phyloP scores from a whole-genome alignment of 352 stramenopile species.

The Phytophthora meadii region DNA sequence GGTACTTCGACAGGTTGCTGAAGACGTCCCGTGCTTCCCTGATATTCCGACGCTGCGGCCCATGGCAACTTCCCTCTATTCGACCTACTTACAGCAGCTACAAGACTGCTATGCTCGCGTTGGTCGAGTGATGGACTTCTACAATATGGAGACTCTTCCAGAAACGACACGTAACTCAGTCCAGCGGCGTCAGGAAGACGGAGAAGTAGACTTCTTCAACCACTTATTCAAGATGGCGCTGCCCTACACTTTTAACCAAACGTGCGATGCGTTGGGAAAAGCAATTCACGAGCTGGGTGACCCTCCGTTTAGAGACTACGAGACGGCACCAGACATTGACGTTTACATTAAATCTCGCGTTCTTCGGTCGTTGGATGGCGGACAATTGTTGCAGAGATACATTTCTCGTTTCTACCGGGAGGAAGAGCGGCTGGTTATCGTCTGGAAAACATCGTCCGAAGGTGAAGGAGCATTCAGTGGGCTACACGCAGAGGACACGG shows the following conservation, averaged over 20 bases:
- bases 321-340: slow-evolving; percentile 19
- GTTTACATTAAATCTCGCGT: slow-evolving; percentile 38
- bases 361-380: slow-evolving; percentile 3
- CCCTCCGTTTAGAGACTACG: background rate
- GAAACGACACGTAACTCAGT: slow-evolving; percentile 13
- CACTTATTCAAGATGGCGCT: slow-evolving; percentile 24
- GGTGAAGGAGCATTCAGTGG: slow-evolving; percentile 32
- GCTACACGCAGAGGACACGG: slow-evolving; percentile 32
- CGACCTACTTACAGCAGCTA: background rate
- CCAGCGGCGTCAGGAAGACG: slow-evolving; percentile 4
- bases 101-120: background rate
- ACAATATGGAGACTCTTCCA: background rate
- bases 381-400: slow-evolving; percentile 14
- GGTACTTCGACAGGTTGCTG: background rate
- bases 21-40: background rate
- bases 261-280: slow-evolving; percentile 14
- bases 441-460: slow-evolving; percentile 55
- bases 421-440: slow-evolving; percentile 45
- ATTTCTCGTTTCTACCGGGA: slow-evolving; percentile 51
- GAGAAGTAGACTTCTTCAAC: slow-evolving; percentile 26
- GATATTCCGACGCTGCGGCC: background rate
- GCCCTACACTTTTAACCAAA: slow-evolving; percentile 17
- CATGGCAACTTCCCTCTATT: background rate
- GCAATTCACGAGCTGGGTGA: slow-evolving; percentile 7
- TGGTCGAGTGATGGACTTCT: background rate